Conservation (phyloP, 2,329 filamentous ascomycete species). For the Ampelomyces quisqualis region DNA sequence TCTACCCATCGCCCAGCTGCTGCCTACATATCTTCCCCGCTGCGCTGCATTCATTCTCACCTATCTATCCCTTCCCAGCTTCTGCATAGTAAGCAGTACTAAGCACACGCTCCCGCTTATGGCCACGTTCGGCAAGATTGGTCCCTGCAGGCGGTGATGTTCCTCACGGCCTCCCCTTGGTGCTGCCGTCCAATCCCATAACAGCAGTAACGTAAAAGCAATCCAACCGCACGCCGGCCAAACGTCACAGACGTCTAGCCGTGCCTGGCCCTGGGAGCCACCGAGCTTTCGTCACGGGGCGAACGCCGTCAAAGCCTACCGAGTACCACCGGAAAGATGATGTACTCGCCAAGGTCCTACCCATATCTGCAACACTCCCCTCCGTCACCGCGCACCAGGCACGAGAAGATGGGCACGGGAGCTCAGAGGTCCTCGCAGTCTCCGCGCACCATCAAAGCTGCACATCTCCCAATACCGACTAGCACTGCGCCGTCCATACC, state of each 20-base stretch:
- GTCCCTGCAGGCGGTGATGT: constrained; percentile 36
- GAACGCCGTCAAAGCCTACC: constrained; percentile 24
- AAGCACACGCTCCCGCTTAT: constrained; percentile 8
- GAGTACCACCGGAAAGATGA: constrained; percentile 43
- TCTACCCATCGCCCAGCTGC: not conserved
- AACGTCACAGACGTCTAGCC: constrained; percentile 34
- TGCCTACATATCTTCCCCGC: not conserved
- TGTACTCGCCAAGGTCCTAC: constrained; percentile 50
- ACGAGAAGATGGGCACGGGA: constrained; percentile 38
- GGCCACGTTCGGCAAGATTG: constrained; percentile 24
- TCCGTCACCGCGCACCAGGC: constrained; percentile 34
- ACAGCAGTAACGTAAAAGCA: constrained; percentile 43
- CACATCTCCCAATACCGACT: constrained; percentile 11
- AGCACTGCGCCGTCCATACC: constrained; percentile 9
- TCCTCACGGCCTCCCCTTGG: constrained; percentile 22
- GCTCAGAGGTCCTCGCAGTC: constrained; percentile 20
- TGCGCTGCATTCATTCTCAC: constrained; percentile 1
- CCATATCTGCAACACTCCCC: constrained; percentile 43
- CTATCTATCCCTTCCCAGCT: constrained; percentile 2
- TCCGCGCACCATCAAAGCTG: constrained; percentile 15
- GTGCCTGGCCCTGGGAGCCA: constrained; percentile 17
- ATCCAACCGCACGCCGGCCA: constrained; percentile 17
- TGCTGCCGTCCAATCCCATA: constrained; percentile 34
- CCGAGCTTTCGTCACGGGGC: constrained; percentile 30
- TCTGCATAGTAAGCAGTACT: not conserved